Evolutionary conservation across 1,284 basidiomycete species (phyloP), one percentile per base, ranked within the genome.

Genomic region (Trichosporon coremiiforme): DNA sequence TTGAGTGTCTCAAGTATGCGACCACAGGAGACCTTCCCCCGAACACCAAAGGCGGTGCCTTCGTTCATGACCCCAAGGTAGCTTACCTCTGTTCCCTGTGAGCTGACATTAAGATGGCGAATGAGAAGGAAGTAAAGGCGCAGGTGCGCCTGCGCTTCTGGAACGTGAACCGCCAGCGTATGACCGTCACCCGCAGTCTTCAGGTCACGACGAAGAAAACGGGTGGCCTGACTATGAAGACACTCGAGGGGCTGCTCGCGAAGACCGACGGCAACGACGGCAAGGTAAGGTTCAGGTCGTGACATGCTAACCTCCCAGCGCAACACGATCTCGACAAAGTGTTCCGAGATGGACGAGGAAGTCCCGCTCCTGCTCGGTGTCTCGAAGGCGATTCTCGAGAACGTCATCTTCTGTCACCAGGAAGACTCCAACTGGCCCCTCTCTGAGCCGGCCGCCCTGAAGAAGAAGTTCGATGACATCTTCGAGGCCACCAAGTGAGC

Each of bases 321-420:
- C 75, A 90, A 89, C 22, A 90, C 89, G 3, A 94, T 98, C 70
- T 98, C 95, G 2, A 97, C 95, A 0, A 97, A 96, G 83, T 97
- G 95, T 76, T 93, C 94, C 2, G 95, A 98, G 82, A 91, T 99
- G 87, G 96, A 99, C 79, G 85, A 89, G 15, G 97, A 99, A 82
- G 95, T 99, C 60, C 95, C 95, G 5, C 87, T 90, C 70, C 85
- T 93, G 12, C 88, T 99, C n/a, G 97, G 97, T 57, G 96, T 99
- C 2, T 97, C 94, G 12, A 95, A 94, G 81, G 91, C 95, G 7
- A 96, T 99, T 64, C 89, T 99, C 22, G 96, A 99, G 79, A 98
- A 98, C 79, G 96, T 99, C 78, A 98, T 99, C 71, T 99, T 99
- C 79, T 99, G 97, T 83, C 97, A 99, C 83, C 97, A 99, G 84